Conservation (phyloP, 768 basidiomycete genomes). For the Neoboletus magnificus region DNA sequence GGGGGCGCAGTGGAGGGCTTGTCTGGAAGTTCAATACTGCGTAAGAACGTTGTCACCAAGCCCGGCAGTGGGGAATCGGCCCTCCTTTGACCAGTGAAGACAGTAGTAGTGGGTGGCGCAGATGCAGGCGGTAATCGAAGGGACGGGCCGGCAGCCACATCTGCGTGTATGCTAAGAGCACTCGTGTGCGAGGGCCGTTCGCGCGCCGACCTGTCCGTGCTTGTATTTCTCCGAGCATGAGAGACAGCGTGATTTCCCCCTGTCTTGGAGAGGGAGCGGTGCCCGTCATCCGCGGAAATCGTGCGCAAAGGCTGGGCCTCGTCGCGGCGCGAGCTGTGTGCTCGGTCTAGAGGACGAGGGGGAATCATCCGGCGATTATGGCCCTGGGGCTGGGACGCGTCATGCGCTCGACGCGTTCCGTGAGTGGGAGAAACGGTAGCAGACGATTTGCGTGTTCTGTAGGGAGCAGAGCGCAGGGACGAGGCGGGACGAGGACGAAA, state of each 20-base stretch:
- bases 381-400: slow-evolving; percentile 8
- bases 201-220: slow-evolving; percentile 1
- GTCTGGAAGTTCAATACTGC: slow-evolving; percentile 23
- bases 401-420: slow-evolving; percentile 10
- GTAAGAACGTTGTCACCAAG: slow-evolving; percentile 24
- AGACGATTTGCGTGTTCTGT: slow-evolving; percentile 16
- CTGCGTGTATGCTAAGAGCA: slow-evolving; percentile 7
- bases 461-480: slow-evolving; percentile 13
- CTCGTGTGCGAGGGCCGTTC: slow-evolving; percentile 3
- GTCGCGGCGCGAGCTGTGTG: background rate
- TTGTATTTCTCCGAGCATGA: slow-evolving; percentile 3
- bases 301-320: slow-evolving; percentile 4
- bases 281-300: background rate
- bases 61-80: slow-evolving; percentile 10
- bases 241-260: slow-evolving; percentile 5
- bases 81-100: background rate
- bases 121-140: slow-evolving; percentile 16
- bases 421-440: slow-evolving; percentile 5
- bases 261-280: background rate
- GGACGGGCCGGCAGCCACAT: slow-evolving; percentile 6
- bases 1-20: slow-evolving; percentile 9
- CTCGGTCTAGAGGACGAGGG: slow-evolving; percentile 6
- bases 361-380: background rate
- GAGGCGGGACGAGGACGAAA: slow-evolving; percentile 13
- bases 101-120: background rate